Evolutionary conservation across 352 stramenopile genomes (phyloP), one percentile per base, ranked within the genome.

Genomic region (Salisapilia sapeloensis): DNA sequence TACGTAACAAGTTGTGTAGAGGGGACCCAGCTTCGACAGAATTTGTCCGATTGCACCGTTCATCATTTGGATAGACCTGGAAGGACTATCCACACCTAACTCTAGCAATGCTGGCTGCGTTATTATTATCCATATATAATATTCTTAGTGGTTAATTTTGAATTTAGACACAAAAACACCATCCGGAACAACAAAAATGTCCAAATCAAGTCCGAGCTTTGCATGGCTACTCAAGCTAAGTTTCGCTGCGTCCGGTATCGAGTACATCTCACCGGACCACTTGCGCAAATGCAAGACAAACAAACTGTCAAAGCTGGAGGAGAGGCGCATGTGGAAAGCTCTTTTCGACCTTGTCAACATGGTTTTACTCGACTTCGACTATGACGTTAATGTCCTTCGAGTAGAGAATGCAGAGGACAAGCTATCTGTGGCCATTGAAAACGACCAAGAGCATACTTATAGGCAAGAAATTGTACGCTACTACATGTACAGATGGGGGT

Each of bases 401-500:
- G 31, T 15, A 6, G 25, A 52, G 9, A 60, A 67, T 16, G 13
- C 41, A 0, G 8, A 4, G 1, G 28, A 46, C 6, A 29, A 12
- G 10, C 33, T 66, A 10, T 42, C 65, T 6, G 22, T 2, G 4
- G 28, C 21, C 6, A 37, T 74, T 0, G 9, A 37, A 14, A 54
- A 70, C 24, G 16, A 35, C 11, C 30, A 44, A 4, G 16, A 43
- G 4, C 57, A 63, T 20, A 31, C 50, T 64, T 1, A 48, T 9
- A 40, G 34, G 36, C 28, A 44, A 27, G 62, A 85, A 29, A 35
- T 81, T 10, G 51, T 57, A 26, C 50, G 50, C 9, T 60, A 60
- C 42, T 78, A 80, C 17, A 37, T 85, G 6, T 71, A 77, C 39
- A 48, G 76, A 8, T 80, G 65, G 65, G 62, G 65, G 2, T 85